Conservation (phyloP, 225 moss, liverwort and hornwort genomes). For the Lunularia cruciata region DNA sequence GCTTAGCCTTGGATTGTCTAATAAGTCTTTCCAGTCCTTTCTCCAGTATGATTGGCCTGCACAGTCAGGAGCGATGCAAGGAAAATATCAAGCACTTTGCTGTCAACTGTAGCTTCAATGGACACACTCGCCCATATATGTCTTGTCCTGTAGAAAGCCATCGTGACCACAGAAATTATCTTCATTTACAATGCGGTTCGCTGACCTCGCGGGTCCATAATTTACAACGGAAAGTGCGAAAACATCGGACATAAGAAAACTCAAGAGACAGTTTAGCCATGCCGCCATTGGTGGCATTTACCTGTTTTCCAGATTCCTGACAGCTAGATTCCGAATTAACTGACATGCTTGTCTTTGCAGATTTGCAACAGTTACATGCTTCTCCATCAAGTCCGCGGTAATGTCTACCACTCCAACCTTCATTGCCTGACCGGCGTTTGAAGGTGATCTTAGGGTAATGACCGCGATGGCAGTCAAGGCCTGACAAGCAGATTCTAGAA, state of each 20-base stretch:
- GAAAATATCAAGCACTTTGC: too few relatives aligned
- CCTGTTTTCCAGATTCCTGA: conserved; percentile 88
- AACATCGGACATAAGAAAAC: background rate
- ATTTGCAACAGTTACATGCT: conserved; percentile 45
- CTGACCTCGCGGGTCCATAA: too few relatives aligned
- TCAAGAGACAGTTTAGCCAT: background rate
- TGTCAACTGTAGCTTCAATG: too few relatives aligned
- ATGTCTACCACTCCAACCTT: conserved; percentile 82
- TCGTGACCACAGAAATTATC: too few relatives aligned
- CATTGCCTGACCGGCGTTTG: conserved; percentile 78
- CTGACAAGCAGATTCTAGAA: conserved; percentile 35
- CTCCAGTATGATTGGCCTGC: conserved; percentile 85
- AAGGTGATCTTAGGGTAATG: conserved; percentile 82
- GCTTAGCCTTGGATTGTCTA: conserved; percentile 68
- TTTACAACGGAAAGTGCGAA: too few relatives aligned
- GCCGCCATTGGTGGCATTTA: conserved; percentile 12
- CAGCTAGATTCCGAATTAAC: conserved; percentile 81
- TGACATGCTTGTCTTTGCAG: conserved; percentile 96
- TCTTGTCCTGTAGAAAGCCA: too few relatives aligned
- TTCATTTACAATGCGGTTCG: too few relatives aligned
- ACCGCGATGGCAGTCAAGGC: conserved; percentile 72
- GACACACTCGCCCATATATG: too few relatives aligned
- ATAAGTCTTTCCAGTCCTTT: conserved; percentile 73
- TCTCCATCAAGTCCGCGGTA: conserved; percentile 77
- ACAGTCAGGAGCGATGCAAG: too few relatives aligned